Conservation (phyloP, 2,329 filamentous ascomycete species). For the Ophiocordyceps sinensis region DNA sequence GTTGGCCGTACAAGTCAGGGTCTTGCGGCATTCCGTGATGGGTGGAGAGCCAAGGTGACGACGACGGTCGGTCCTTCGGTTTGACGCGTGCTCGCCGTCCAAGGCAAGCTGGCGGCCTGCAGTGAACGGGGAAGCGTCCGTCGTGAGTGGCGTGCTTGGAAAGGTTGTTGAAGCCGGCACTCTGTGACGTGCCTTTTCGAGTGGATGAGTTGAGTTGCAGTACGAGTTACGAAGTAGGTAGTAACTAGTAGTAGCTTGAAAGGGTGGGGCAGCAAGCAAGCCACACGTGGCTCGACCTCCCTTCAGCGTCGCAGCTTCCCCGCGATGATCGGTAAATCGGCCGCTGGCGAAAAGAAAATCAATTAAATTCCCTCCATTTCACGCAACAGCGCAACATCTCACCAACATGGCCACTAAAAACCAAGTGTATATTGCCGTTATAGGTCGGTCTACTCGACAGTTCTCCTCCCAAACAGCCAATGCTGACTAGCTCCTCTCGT, state of each 20-base stretch:
- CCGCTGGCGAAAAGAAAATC: not conserved
- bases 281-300: not conserved
- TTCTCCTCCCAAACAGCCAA: not conserved
- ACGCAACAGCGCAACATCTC: not conserved
- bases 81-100: not conserved
- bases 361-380: not conserved
- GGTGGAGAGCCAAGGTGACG: not conserved
- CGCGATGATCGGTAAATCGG: not conserved
- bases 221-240: no score
- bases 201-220: no score
- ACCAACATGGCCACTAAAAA: constrained; percentile 27
- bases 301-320: not conserved
- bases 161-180: no score
- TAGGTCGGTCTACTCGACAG: constrained; percentile 20
- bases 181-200: no score
- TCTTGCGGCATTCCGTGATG: constrained; percentile 48
- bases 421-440: constrained; percentile 37
- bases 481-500: constrained; percentile 5
- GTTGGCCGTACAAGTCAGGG: constrained; percentile 62
- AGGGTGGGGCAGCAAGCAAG: not conserved
- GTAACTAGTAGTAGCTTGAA: no score
- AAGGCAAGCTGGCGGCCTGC: not conserved
- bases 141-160: no score
- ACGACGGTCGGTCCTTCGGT: not conserved
- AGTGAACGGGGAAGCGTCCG: no score